phyloP scores from a whole-genome alignment of 768 basidiomycete genomes.

The Mycena kentingensis region DNA sequence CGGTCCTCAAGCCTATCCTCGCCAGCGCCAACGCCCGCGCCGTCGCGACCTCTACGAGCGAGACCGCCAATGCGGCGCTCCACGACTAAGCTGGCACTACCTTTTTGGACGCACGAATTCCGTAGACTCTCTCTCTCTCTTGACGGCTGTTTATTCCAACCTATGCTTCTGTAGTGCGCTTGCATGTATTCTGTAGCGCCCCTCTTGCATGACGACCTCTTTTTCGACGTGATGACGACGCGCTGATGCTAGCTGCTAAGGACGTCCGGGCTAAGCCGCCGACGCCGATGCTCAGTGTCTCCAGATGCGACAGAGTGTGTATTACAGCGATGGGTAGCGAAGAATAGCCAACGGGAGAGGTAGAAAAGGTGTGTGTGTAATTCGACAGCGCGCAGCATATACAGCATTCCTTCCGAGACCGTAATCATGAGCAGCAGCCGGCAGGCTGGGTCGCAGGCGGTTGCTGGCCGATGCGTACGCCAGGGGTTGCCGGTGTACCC shows the following conservation, averaged over 20 bases:
- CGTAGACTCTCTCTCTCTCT: not conserved
- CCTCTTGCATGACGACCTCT: not conserved
- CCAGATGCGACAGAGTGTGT: too few relatives aligned
- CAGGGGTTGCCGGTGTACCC: conserved; percentile 46
- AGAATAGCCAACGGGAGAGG: too few relatives aligned
- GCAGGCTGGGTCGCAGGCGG: conserved; percentile 10
- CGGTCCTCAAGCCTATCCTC: conserved; percentile 79
- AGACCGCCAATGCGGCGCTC: conserved; percentile 58
- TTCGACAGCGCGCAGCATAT: too few relatives aligned
- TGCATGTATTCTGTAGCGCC: not conserved
- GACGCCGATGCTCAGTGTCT: too few relatives aligned
- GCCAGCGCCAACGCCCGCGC: conserved; percentile 55
- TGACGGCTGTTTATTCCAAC: not conserved
- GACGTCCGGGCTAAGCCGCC: too few relatives aligned
- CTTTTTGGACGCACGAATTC: not conserved
- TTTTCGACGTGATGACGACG: not conserved
- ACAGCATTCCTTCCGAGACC: too few relatives aligned
- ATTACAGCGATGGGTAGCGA: too few relatives aligned
- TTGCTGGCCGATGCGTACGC: conserved; percentile 26
- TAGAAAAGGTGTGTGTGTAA: too few relatives aligned
- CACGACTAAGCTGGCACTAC: conserved; percentile 35
- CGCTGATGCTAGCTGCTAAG: too few relatives aligned
- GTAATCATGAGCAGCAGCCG: conserved; percentile 23
- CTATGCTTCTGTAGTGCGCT: not conserved
- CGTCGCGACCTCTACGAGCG: conserved; percentile 50